phyloP scores from a whole-genome alignment of 148 eudicot genomes.

The Salicornia ramosissima region DNA sequence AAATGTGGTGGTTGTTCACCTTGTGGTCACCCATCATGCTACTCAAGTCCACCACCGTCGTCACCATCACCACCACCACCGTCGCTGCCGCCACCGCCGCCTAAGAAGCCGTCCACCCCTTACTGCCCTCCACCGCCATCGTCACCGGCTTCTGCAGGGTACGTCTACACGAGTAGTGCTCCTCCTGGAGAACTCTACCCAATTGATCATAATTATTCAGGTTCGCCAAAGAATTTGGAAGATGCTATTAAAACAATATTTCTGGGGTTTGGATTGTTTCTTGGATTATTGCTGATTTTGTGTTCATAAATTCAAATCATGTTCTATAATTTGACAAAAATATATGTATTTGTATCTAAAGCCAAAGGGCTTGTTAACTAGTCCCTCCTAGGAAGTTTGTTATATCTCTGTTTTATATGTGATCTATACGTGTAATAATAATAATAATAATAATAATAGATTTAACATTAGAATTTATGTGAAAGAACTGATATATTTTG shows the following conservation, averaged over 20 bases:
- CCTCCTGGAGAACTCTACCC: conserved; percentile 7
- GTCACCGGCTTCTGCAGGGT: conserved; percentile 1
- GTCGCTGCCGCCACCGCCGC: conserved; percentile 18
- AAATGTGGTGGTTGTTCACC: conserved; percentile 43
- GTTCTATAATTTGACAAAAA: no score
- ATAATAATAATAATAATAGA: no score
- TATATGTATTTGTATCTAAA: no score
- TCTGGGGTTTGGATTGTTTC: neutral
- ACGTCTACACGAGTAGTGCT: neutral
- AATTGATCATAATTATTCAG: neutral
- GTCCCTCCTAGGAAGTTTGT: no score
- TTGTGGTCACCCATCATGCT: conserved; percentile 25
- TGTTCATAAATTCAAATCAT: neutral
- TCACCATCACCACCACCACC: conserved; percentile 26
- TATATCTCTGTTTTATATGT: no score
- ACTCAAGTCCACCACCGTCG: conserved; percentile 33
- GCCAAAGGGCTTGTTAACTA: no score
- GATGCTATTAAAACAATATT: neutral
- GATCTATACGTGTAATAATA: no score
- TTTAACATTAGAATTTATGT: no score
- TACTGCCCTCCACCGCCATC: conserved; percentile 39
- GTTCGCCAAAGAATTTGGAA: neutral
- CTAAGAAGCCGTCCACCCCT: conserved; percentile 5
- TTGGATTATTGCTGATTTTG: neutral
- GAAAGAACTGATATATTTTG: no score